These are phyloP conservation scores for Asterophora parasitica DNA, from an alignment of 768 basidiomycete genomes.

Conservation along the genomic window DNA sequence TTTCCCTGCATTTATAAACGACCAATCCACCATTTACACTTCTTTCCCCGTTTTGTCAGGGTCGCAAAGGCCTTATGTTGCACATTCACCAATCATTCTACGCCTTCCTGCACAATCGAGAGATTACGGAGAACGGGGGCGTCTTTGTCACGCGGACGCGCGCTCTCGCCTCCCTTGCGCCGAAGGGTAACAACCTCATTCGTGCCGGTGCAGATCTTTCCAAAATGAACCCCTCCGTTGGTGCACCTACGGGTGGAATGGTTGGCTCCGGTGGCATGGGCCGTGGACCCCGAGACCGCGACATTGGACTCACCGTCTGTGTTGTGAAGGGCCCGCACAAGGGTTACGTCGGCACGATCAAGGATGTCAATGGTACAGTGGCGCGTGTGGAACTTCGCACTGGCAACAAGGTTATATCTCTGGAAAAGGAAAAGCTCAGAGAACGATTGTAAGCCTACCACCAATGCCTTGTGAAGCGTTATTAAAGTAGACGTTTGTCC, in stretches of 20 bases:
- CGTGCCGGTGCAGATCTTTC: conserved; percentile 72
- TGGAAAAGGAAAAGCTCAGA: conserved; percentile 76
- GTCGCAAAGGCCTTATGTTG: conserved; percentile 83
- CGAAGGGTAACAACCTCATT: conserved; percentile 71
- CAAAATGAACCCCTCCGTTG: conserved; percentile 86
- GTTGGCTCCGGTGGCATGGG: conserved; percentile 74
- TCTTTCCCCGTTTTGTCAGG: conserved; percentile 34
- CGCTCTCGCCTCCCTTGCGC: conserved; percentile 77
- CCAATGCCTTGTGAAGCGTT: conserved; percentile 3
- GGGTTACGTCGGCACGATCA: conserved; percentile 87
- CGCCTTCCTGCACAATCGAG: conserved; percentile 92
- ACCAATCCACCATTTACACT: conserved; percentile 2
- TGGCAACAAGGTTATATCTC: conserved; percentile 79
- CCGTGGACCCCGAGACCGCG: conserved; percentile 75
- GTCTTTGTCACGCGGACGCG: conserved; percentile 90
- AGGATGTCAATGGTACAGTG: conserved; percentile 85
- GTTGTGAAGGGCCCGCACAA: conserved; percentile 88
- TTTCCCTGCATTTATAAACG: background rate
- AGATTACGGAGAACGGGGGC: conserved; percentile 85
- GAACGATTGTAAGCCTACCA: conserved; percentile 56
- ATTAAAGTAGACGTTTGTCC: background rate
- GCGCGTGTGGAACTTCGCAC: conserved; percentile 92
- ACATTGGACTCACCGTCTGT: conserved; percentile 74
- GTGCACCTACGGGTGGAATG: conserved; percentile 64
- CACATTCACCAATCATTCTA: conserved; percentile 94